A percentile compares a stretch with the other conserved stretches of the same genome.
Conservation (phyloP, 2,329 filamentous ascomycete genomes). For the Nemania sp. region DNA sequence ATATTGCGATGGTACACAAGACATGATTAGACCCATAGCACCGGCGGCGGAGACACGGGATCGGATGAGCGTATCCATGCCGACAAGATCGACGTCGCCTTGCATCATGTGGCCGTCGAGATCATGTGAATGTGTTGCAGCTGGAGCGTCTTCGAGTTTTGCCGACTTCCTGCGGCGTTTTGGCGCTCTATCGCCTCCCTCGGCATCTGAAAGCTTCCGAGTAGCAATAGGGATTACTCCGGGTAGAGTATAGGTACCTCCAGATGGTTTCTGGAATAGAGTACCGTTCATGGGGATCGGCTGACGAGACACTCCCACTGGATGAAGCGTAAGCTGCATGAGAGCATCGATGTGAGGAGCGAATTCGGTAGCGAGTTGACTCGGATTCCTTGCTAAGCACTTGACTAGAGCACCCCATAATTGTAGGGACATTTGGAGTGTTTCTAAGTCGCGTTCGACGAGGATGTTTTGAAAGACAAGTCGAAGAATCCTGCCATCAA, state of each 20-base stretch:
- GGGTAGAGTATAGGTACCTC: constrained; percentile 72
- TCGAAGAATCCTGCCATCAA: constrained; percentile 85
- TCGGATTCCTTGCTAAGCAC: constrained; percentile 66
- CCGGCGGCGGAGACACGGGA: constrained; percentile 86
- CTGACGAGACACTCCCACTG: constrained; percentile 88
- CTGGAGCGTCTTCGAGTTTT: constrained; percentile 73
- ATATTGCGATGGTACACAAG: constrained; percentile 68
- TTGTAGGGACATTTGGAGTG: constrained; percentile 80
- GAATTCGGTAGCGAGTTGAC: constrained; percentile 73
- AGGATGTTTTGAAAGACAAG: constrained; percentile 94
- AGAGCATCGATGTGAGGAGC: constrained; percentile 76
- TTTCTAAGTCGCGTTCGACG: constrained; percentile 85
- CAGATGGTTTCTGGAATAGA: constrained; percentile 92
- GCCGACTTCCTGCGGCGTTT: constrained; percentile 83
- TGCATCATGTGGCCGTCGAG: constrained; percentile 98
- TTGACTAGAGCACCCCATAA: constrained; percentile 82
- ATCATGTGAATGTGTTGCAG: constrained; percentile 78
- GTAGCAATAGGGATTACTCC: constrained; percentile 50
- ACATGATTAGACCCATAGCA: constrained; percentile 85
- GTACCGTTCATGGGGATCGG: constrained; percentile 89
- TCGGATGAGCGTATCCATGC: constrained; percentile 83
- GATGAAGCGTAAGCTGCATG: constrained; percentile 82
- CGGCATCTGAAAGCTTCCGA: constrained; percentile 57
- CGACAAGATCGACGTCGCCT: constrained; percentile 93
- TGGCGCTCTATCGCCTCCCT: constrained; percentile 64